phyloP scores from a whole-genome alignment of 2,329 filamentous ascomycete species.

The Aspergillus caelatus region DNA sequence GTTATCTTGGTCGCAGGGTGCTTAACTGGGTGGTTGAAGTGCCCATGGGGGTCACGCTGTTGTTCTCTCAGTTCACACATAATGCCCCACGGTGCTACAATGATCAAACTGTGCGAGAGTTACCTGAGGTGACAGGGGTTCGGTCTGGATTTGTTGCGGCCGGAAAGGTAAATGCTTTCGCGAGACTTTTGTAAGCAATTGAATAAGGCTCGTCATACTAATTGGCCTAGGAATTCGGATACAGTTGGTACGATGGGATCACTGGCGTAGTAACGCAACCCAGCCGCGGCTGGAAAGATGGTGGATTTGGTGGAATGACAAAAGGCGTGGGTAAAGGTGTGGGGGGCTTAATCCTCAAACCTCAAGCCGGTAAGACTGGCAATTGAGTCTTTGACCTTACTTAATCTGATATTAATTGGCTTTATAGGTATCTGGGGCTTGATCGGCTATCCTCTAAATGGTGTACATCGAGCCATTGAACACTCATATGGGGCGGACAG shows the following conservation, averaged over 20 bases:
- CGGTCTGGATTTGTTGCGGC: conserved; percentile 75
- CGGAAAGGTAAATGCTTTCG: conserved; percentile 54
- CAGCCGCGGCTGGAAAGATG: conserved; percentile 9
- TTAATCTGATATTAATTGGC: not conserved
- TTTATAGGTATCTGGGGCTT: conserved; percentile 16
- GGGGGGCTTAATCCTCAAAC: conserved; percentile 15
- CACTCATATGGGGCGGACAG: conserved; percentile 13
- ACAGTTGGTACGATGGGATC: conserved; percentile 14
- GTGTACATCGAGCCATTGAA: conserved; percentile 13
- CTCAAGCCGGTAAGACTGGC: conserved; percentile 11
- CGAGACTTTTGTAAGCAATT: too few relatives aligned
- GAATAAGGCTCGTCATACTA: not conserved
- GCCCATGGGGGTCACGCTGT: conserved; percentile 81
- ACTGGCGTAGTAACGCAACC: conserved; percentile 16
- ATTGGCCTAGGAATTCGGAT: conserved; percentile 13
- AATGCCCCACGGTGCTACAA: conserved; percentile 83
- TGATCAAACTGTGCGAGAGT: conserved; percentile 75
- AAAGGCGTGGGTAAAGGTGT: conserved; percentile 15
- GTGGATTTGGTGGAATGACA: conserved; percentile 8
- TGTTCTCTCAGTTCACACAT: conserved; percentile 79
- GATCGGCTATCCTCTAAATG: conserved; percentile 17
- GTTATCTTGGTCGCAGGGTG: conserved; percentile 68
- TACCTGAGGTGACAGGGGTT: conserved; percentile 76
- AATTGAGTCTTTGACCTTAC: rapidly evolving
- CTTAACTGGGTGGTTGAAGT: conserved; percentile 74